Base-by-base conservation (phyloP, 208 protist genomes). In the Trypanosoma platydactyli region DNA sequence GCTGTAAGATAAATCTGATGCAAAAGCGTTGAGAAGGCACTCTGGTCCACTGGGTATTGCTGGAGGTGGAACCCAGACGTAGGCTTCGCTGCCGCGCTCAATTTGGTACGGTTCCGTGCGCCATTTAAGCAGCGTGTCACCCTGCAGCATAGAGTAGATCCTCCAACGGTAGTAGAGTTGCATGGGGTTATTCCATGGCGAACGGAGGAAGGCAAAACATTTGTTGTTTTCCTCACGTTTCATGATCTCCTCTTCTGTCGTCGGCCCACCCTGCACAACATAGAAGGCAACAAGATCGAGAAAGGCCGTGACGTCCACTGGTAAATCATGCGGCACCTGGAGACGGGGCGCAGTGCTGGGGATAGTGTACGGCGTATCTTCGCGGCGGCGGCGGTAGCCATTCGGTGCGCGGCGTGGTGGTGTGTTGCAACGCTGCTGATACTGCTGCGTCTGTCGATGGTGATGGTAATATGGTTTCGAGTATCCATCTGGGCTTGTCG, bases 111-210 rank as follows among this genome's bases (percentile, higher is more conserved):
- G 82, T 59, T 81, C 72, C 3, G 82, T 84, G 7, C 89, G 81
- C 86, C 89, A 95, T 25, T 62, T 44, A 3, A 81, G 33, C 27
- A 91, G 58, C 3, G 71, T 83, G 63, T 92, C 89, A 16, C 85
- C 86, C 60, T 95, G 86, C 40, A 95, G 69, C 18, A 92, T 64
- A 13, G 89, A 89, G 76, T 91, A 95, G 16, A 95, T 67, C 11
- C 86, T 74, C 86, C 89, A 95, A 61, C 89, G 86, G 76, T 95
- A 95, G 77, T 95, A 95, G 22, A 89, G 53, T 64, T 86, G 67
- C 38, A 65, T 76, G 0, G 88, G 77, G 44, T 91, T 70, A 12
- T 79, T 71, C 68, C 79, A 88, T 22, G 64, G 58, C 0, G 54
- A 68, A 44, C 74, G 56, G 0, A 94, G 72, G 61, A 94, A 94